These are phyloP conservation scores for Russula dissimulans DNA, from an alignment of 768 basidiomycete species.

Conservation along the genomic window DNA sequence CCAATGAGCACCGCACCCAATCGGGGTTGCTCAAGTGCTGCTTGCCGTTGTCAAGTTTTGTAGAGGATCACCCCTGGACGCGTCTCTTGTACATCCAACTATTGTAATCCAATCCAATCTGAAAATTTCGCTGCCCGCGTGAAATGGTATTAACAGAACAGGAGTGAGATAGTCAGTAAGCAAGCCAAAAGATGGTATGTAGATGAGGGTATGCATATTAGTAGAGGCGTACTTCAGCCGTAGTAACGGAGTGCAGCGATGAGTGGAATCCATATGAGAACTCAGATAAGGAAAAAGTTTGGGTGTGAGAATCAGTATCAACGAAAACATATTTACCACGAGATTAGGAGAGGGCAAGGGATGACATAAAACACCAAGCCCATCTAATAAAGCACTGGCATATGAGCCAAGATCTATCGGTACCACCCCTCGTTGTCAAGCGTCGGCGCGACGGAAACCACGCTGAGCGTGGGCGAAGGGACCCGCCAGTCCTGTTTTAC, in stretches of 20 bases:
- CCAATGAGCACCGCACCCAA: not conserved
- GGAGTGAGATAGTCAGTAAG: not conserved
- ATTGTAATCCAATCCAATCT: slow-evolving; percentile 14
- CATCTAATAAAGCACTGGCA: not conserved
- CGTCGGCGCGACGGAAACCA: slow-evolving; percentile 62
- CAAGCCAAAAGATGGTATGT: not conserved
- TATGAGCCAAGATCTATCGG: slow-evolving; percentile 30
- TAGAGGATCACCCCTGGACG: not conserved
- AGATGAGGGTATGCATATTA: slow-evolving; percentile 9
- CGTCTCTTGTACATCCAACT: not conserved
- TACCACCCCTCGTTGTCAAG: slow-evolving; percentile 75
- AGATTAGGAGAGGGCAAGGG: not conserved
- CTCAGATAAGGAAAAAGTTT: not conserved
- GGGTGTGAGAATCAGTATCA: not conserved
- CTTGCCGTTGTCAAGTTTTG: not conserved
- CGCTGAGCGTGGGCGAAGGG: slow-evolving; percentile 71
- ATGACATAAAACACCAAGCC: not conserved
- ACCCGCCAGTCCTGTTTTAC: slow-evolving; percentile 25
- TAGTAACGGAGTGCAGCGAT: not conserved
- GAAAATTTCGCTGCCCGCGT: not conserved
- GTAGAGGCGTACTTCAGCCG: not conserved
- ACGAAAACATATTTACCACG: not conserved
- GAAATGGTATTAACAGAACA: slow-evolving; percentile 3
- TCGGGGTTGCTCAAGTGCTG: not conserved
- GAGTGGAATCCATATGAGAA: slow-evolving; percentile 3